phyloP scores from a whole-genome alignment of 202 grass and related monocot species.

The Eragrostis tef region DNA sequence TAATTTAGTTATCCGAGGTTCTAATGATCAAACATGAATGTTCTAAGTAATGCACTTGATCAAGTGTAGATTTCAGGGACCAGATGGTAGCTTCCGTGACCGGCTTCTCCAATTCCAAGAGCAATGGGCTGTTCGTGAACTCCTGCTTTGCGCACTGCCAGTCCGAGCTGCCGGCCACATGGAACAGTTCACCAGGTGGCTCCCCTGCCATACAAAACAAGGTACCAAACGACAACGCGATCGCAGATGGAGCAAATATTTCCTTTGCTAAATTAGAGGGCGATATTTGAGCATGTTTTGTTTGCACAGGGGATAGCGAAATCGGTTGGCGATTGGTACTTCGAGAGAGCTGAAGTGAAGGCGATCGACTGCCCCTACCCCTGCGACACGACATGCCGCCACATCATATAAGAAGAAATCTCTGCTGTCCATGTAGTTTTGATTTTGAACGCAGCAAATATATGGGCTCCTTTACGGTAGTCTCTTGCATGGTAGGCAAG shows the following conservation, averaged over 20 bases:
- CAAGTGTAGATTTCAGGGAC: slow-evolving; percentile 66
- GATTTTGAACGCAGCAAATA: no score
- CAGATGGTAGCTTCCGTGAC: slow-evolving; percentile 63
- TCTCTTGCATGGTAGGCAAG: no score
- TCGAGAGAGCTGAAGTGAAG: slow-evolving; percentile 66
- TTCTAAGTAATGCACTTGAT: neutral
- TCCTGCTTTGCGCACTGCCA: slow-evolving; percentile 84
- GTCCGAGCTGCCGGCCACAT: slow-evolving; percentile 58
- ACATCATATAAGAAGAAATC: slow-evolving; percentile 41
- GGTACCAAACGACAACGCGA: slow-evolving; percentile 17
- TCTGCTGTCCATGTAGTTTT: neutral
- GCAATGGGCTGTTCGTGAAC: slow-evolving; percentile 78
- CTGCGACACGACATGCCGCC: slow-evolving; percentile 71
- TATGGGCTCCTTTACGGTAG: no score
- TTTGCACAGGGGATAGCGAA: slow-evolving; percentile 51
- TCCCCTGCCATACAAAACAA: slow-evolving; percentile 62
- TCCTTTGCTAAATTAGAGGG: neutral
- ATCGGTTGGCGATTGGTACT: slow-evolving; percentile 90
- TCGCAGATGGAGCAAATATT: neutral
- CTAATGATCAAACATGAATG: neutral
- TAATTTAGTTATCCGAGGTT: neutral
- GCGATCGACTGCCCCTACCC: slow-evolving; percentile 79
- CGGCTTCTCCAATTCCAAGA: slow-evolving; percentile 52
- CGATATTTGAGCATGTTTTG: neutral
- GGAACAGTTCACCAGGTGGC: slow-evolving; percentile 47